phyloP scores from a whole-genome alignment of 768 basidiomycete species.

The Podaxis sp. region DNA sequence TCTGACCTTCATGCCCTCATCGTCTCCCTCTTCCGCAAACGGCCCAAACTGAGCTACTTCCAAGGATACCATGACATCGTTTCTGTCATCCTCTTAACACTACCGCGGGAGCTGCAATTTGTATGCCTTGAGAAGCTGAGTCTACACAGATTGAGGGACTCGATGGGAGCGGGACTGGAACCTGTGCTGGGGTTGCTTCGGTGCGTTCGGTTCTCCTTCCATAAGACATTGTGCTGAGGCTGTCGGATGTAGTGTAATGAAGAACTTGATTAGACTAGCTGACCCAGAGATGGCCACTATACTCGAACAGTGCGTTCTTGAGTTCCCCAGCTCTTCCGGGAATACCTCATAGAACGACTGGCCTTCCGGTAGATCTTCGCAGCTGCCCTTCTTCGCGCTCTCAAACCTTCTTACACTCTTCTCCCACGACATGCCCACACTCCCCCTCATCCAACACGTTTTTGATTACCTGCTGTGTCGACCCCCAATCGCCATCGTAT shows the following conservation, averaged over 20 bases:
- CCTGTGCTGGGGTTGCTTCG: slow-evolving; percentile 79
- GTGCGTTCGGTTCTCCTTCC: slow-evolving; percentile 26
- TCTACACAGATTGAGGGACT: slow-evolving; percentile 75
- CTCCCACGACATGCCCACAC: slow-evolving; percentile 86
- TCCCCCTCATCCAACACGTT: slow-evolving; percentile 86
- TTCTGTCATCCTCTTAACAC: slow-evolving; percentile 74
- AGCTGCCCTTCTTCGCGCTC: slow-evolving; percentile 85
- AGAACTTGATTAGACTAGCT: slow-evolving; percentile 64
- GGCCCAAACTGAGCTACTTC: slow-evolving; percentile 77
- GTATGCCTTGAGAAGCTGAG: slow-evolving; percentile 68
- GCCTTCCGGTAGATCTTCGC: slow-evolving; percentile 47
- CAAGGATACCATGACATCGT: slow-evolving; percentile 95
- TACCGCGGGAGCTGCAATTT: slow-evolving; percentile 56
- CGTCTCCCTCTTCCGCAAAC: slow-evolving; percentile 67
- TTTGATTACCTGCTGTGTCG: slow-evolving; percentile 87
- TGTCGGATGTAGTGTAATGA: slow-evolving; percentile 50
- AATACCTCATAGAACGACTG: neutral
- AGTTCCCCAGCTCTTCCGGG: neutral
- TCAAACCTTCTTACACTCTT: slow-evolving; percentile 90
- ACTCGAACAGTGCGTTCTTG: slow-evolving; percentile 54
- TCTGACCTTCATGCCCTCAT: slow-evolving; percentile 66
- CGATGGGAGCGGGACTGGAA: slow-evolving; percentile 83
- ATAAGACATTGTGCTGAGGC: neutral
- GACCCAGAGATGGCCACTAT: slow-evolving; percentile 68
- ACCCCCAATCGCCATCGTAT: slow-evolving; percentile 77